Percentiles rank a stretch among this genome's conserved stretches.
Conservation (phyloP, 2,329 filamentous ascomycete genomes). For the Monosporascus sp. region DNA sequence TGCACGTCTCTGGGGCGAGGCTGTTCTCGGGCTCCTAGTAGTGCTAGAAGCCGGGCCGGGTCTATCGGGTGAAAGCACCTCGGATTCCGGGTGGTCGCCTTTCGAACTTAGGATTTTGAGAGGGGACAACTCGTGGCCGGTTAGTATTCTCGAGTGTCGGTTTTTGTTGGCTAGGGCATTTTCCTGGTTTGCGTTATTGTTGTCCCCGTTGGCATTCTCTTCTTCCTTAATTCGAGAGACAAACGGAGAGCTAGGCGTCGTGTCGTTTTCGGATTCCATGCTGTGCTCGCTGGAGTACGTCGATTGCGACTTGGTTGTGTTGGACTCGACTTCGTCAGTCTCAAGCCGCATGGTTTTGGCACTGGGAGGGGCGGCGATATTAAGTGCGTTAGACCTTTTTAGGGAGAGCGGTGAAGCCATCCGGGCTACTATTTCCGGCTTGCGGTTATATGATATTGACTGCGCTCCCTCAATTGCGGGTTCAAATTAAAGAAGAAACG, state of each 20-base stretch:
- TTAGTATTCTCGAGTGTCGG: conserved; percentile 51
- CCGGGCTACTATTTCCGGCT: background rate
- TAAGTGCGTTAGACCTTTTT: background rate
- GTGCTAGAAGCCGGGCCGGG: conserved; percentile 6
- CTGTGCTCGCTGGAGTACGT: background rate
- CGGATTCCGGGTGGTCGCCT: conserved; percentile 17
- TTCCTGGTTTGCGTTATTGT: conserved; percentile 33
- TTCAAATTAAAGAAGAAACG: background rate
- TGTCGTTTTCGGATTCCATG: conserved; percentile 1
- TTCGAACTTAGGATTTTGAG: conserved; percentile 45
- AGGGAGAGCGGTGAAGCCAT: background rate
- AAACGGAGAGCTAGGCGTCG: conserved; percentile 7
- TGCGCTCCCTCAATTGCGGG: background rate
- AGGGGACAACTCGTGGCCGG: conserved; percentile 52
- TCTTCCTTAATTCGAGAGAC: conserved; percentile 11
- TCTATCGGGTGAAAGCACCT: conserved; percentile 20
- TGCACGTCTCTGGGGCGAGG: conserved; percentile 41
- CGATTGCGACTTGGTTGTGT: conserved; percentile 13
- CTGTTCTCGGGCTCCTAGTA: conserved; percentile 33
- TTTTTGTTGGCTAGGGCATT: conserved; percentile 42
- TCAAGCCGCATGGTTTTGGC: background rate
- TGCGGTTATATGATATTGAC: no score
- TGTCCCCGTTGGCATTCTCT: background rate
- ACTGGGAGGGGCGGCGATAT: background rate
- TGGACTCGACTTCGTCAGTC: conserved; percentile 29